Percentiles rank a stretch among this genome's conserved stretches.
Conservation (phyloP, 768 basidiomycete genomes). For the Rhodotorula kratochvilovae region DNA sequence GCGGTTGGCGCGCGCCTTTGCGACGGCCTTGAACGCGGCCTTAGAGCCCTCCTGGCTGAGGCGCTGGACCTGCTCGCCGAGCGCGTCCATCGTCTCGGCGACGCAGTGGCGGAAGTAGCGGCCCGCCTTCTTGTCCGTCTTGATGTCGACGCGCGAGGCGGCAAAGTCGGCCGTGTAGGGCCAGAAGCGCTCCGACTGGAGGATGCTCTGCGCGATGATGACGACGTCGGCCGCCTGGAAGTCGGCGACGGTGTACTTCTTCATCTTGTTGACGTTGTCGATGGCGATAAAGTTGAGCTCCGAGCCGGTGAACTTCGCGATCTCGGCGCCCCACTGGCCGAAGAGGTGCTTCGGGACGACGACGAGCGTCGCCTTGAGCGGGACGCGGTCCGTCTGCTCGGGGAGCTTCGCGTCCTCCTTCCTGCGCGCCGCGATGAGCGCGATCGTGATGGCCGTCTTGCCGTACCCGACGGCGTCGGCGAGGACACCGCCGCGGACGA, state of each 20-base stretch:
- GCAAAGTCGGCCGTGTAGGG: constrained; percentile 60
- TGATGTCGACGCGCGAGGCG: constrained; percentile 51
- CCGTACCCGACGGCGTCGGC: constrained; percentile 96
- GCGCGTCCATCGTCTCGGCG: constrained; percentile 57
- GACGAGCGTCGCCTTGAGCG: constrained; percentile 73
- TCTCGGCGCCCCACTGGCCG: constrained; percentile 83
- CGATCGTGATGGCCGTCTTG: constrained; percentile 91
- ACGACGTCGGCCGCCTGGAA: constrained; percentile 78
- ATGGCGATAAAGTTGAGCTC: constrained; percentile 64
- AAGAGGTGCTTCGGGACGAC: constrained; percentile 86
- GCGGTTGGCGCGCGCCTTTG: constrained; percentile 55
- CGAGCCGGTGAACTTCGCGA: constrained; percentile 67
- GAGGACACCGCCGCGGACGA: constrained; percentile 79
- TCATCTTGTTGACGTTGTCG: constrained; percentile 65
- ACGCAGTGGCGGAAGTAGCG: constrained; percentile 85
- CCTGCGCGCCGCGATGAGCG: constrained; percentile 67
- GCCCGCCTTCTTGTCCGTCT: constrained; percentile 53
- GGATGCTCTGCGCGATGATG: constrained; percentile 78
- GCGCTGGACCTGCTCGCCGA: constrained; percentile 64
- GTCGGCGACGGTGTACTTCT: constrained; percentile 65
- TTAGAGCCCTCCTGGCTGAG: constrained; percentile 63
- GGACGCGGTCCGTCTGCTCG: constrained; percentile 59
- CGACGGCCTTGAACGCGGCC: constrained; percentile 63
- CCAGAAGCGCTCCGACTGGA: constrained; percentile 65
- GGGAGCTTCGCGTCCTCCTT: constrained; percentile 44